Conservation (phyloP, 2,329 filamentous ascomycete genomes). For the Plectosphaerella sp. region DNA sequence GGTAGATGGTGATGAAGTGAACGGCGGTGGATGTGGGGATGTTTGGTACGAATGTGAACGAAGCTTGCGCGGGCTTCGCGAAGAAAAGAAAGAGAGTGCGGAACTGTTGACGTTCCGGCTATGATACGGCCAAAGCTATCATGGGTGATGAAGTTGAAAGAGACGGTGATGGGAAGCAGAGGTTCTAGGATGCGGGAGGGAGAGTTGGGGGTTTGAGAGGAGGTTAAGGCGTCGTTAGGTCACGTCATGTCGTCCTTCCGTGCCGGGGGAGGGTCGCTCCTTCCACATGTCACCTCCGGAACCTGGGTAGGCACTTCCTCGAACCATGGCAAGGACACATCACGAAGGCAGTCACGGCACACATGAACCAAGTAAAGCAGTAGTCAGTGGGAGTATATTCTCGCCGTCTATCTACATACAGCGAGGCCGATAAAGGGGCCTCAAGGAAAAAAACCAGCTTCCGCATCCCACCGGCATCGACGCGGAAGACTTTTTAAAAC, state of each 20-base stretch:
- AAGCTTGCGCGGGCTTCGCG: not conserved
- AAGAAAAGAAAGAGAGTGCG: not conserved
- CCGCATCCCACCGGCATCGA: conserved; percentile 13
- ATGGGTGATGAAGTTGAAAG: not conserved
- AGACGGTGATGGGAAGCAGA: too few relatives aligned
- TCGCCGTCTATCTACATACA: conserved; percentile 1
- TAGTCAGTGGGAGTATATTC: not conserved
- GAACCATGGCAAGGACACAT: too few relatives aligned
- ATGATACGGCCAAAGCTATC: not conserved
- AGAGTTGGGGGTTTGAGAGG: too few relatives aligned
- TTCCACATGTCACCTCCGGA: too few relatives aligned
- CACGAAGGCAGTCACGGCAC: too few relatives aligned
- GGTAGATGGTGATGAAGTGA: not conserved
- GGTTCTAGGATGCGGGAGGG: too few relatives aligned
- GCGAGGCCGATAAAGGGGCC: not conserved
- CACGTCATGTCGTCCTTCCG: too few relatives aligned
- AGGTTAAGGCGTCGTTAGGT: too few relatives aligned
- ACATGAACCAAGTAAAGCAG: not conserved
- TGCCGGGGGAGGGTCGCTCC: too few relatives aligned
- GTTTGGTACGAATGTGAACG: not conserved
- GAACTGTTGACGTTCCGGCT: not conserved
- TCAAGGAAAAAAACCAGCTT: not conserved
- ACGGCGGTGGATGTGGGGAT: not conserved
- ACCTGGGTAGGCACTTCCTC: too few relatives aligned
- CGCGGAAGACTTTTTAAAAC: conserved; percentile 24